Base-by-base conservation (phyloP, 1,284 basidiomycete species). In the Cutaneotrichosporon dermatis region DNA sequence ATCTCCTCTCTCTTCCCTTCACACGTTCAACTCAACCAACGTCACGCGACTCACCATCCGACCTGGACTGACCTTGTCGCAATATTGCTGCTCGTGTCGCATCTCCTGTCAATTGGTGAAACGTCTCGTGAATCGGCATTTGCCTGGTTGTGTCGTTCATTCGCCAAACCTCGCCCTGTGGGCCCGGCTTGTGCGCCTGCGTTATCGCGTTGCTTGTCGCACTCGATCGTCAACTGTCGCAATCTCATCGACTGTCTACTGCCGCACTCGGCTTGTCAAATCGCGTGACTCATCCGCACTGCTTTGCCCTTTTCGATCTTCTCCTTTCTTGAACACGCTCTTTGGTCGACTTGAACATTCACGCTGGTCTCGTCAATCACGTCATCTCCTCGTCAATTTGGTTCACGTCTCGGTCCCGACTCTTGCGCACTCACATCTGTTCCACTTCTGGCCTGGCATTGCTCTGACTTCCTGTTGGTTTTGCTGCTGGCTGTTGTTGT, bases 41-140 rank as follows among this genome's bases (percentile, higher is more conserved):
- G 41, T 35, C 50, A n/a, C 45, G 15, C 54, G 44, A 56, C 35
- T 52, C 52, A 42, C 41, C 52, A 16, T 50, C 37, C 43, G 44
- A 52, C 58, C 57, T 35, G 57, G 59, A 58, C 62, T 61, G 51
- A 64, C 59, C 53, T 58, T 45, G 49, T 49, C 52, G 46, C 55
- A 51, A 39, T 34, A 16, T 41, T 42, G 44, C 37, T 49, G 25
- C 46, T 49, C 46, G 46, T 49, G 40, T 48, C 48, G 40, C 43
- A 25, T 16, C 13, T 15, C 40, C 48, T 16, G 40, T n/a, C 10
- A 36, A 43, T 45, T 25, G 25, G 25, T 25, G 25, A 25, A 57
- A 12, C 16, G 34, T 46, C 36, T 48, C 37, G 48, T 39, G 51
- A 41, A 48, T 56, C 40, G 55, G 49, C 13, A 48, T 42, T 39